phyloP scores from a whole-genome alignment of 306 rosid species.

The Glycine latifolia region DNA sequence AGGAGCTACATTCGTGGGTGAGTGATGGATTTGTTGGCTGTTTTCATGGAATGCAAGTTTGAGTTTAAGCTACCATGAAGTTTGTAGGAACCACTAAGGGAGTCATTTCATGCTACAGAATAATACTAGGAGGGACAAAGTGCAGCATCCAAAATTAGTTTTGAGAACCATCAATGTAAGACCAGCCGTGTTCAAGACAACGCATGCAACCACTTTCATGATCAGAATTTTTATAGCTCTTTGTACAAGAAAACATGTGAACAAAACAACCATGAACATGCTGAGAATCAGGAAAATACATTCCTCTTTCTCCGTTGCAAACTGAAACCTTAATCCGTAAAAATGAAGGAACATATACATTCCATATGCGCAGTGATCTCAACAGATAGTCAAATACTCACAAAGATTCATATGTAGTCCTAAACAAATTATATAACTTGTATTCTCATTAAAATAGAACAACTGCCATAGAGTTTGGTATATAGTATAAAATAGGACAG shows the following conservation, averaged over 20 bases:
- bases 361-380: slow-evolving; percentile 17
- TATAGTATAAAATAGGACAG: background rate
- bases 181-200: background rate
- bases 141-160: background rate
- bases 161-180: background rate
- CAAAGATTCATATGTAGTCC: background rate
- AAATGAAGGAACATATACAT: background rate
- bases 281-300: slow-evolving; percentile 2
- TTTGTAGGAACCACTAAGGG: background rate
- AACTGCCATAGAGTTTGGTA: background rate
- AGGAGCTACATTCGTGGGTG: background rate
- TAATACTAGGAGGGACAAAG: background rate
- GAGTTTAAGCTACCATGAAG: slow-evolving; percentile 5
- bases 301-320: background rate
- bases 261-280: background rate
- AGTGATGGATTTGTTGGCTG: slow-evolving; percentile 4
- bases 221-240: background rate
- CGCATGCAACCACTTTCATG: background rate
- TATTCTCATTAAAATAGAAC: background rate
- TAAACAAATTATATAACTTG: background rate
- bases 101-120: background rate
- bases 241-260: background rate
- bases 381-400: background rate
- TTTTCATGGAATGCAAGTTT: background rate
- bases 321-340: background rate